Percentiles rank a stretch among this genome's conserved stretches.
Evolutionary conservation across 2,329 filamentous ascomycete genomes (phyloP).

Genomic region (Xylaria sp.): DNA sequence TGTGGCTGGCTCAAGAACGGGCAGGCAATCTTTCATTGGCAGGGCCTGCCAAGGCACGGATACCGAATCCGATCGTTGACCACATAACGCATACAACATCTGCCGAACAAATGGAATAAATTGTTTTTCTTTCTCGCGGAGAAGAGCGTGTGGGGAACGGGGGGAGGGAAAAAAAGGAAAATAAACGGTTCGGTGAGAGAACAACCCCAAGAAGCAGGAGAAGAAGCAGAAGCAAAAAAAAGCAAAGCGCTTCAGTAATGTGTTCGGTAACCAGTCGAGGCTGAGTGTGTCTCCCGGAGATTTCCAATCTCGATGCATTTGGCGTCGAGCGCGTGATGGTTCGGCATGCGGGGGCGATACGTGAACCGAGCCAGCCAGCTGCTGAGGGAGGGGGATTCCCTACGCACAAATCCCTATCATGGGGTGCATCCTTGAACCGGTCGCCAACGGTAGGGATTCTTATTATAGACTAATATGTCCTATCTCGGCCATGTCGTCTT

Average conservation of each 20-base stretch:
- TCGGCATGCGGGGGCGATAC: constrained; percentile 14
- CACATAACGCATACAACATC: background rate
- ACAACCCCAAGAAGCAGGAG: too few species aligned
- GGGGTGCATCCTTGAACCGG: constrained; percentile 3
- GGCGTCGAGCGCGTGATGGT: constrained; percentile 15
- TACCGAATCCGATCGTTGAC: background rate
- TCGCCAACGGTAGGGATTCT: background rate
- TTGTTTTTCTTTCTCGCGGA: background rate
- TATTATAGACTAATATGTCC: constrained; percentile 6
- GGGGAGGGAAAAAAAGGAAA: background rate
- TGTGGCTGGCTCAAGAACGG: constrained; percentile 3
- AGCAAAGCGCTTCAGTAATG: constrained; percentile 4
- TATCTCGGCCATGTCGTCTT: background rate
- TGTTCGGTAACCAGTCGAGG: constrained; percentile 9
- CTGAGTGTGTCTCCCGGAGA: constrained; percentile 4
- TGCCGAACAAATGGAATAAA: background rate
- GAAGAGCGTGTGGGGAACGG: background rate
- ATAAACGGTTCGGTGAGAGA: background rate
- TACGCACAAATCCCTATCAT: constrained; percentile 9
- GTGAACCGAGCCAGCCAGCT: constrained; percentile 13
- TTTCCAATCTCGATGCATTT: constrained; percentile 4
- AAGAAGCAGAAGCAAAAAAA: background rate
- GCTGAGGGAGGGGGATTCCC: constrained; percentile 6
- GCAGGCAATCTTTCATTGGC: background rate
- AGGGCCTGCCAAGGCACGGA: background rate